These are phyloP conservation scores for Cladophialophora yegresii DNA, from an alignment of 2,329 filamentous ascomycete genomes.

Conservation along the genomic window DNA sequence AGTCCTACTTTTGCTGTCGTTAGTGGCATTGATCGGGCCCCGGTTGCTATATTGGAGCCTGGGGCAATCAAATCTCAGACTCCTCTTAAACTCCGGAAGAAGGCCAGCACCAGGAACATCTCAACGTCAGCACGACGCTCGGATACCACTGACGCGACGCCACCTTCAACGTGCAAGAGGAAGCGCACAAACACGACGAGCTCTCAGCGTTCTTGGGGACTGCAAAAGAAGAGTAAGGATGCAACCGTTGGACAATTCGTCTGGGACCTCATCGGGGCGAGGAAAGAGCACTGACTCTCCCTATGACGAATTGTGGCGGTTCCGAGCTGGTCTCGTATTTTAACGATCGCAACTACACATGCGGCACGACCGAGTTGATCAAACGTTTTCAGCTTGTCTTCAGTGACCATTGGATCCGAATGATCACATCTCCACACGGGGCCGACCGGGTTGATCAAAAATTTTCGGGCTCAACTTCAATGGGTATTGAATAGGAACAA, in stretches of 20 bases:
- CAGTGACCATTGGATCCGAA: neutral
- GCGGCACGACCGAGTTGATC: neutral
- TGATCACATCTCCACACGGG: too few species aligned
- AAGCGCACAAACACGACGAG: neutral
- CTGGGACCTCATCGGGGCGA: neutral
- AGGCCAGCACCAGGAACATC: slow-evolving; percentile 6
- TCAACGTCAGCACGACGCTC: neutral
- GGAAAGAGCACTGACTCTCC: neutral
- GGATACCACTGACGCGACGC: neutral
- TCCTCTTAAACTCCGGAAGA: neutral
- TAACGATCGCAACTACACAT: neutral
- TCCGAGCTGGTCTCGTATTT: neutral
- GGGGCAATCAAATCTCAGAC: neutral
- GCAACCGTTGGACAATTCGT: neutral
- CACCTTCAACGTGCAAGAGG: neutral
- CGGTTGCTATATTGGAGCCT: too few species aligned
- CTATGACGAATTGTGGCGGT: too few species aligned
- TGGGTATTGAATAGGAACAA: too few species aligned
- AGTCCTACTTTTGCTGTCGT: neutral
- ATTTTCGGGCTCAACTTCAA: too few species aligned
- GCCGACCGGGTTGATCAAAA: too few species aligned
- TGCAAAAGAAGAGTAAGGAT: neutral
- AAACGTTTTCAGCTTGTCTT: neutral
- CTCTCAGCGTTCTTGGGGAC: neutral
- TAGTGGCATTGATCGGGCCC: neutral